These are phyloP conservation scores for Fraxinus ornus DNA, from an alignment of 305 asterid species.

Conservation along the genomic window DNA sequence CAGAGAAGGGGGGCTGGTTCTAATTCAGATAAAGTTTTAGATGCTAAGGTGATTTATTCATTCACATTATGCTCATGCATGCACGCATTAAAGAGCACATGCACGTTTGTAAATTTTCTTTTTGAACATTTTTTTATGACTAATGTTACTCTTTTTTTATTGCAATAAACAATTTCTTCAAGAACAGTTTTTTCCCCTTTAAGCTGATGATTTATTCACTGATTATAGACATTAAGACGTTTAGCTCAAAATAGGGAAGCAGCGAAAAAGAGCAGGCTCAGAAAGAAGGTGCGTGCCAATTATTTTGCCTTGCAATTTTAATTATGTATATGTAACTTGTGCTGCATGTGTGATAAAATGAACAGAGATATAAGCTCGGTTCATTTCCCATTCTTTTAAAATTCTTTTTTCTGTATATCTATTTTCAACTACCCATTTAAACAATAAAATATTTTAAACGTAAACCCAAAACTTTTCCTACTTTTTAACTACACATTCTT, in stretches of 20 bases:
- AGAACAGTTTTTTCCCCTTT: constrained; percentile 14
- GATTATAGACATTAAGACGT: constrained; percentile 82
- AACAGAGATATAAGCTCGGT: no score
- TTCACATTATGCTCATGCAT: constrained; percentile 34
- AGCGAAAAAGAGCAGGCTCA: constrained; percentile 91
- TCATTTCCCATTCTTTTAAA: no score
- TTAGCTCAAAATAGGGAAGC: constrained; percentile 99
- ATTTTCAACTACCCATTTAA: no score
- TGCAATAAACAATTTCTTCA: neutral
- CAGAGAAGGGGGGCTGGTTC: constrained; percentile 78
- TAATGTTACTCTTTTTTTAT: no score
- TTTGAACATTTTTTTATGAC: neutral
- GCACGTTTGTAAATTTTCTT: neutral
- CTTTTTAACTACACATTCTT: no score
- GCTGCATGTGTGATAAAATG: neutral
- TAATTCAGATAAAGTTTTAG: constrained; percentile 60
- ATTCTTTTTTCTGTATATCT: no score
- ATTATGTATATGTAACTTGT: neutral
- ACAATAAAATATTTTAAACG: no score
- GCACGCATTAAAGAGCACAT: constrained; percentile 20
- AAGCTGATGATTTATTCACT: constrained; percentile 16
- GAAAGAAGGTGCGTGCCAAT: constrained; percentile 65
- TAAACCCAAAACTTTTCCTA: no score
- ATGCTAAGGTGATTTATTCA: constrained; percentile 65
- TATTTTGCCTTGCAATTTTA: neutral